phyloP scores from a whole-genome alignment of 1,284 basidiomycete species.

The Golubevia pallescens region DNA sequence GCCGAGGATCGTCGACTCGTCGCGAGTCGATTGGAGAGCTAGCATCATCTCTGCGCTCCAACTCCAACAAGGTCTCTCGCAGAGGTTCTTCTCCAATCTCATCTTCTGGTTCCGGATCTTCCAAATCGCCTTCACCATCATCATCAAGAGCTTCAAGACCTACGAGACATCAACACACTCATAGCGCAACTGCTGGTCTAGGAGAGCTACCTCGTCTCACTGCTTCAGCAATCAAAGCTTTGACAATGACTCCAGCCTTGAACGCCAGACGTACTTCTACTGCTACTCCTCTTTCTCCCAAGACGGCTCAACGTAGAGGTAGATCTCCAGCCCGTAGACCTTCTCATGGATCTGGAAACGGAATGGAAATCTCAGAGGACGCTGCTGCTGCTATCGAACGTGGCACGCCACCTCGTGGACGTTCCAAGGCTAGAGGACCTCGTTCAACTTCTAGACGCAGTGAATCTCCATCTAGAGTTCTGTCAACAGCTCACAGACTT shows the following conservation, averaged over 20 bases:
- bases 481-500: not conserved
- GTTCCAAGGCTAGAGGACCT: not conserved
- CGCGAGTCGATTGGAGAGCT: not conserved
- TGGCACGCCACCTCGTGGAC: not conserved
- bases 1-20: not conserved
- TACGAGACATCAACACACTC: not conserved
- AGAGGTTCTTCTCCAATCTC: not conserved
- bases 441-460: not conserved
- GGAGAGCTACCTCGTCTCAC: not conserved
- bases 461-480: not conserved
- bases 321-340: not conserved
- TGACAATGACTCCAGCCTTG: not conserved
- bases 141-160: not conserved
- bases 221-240: not conserved
- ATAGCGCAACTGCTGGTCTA: not conserved
- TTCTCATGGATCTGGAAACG: too few species aligned
- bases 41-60: not conserved
- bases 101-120: not conserved
- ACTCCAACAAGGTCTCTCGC: not conserved
- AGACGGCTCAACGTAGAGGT: not conserved
- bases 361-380: too few species aligned
- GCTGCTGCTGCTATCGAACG: not conserved
- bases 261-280: not conserved
- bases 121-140: not conserved
- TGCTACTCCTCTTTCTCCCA: not conserved